These are phyloP conservation scores for Jasminum sambac DNA, from an alignment of 257 asterid genomes.

Conservation along the genomic window DNA sequence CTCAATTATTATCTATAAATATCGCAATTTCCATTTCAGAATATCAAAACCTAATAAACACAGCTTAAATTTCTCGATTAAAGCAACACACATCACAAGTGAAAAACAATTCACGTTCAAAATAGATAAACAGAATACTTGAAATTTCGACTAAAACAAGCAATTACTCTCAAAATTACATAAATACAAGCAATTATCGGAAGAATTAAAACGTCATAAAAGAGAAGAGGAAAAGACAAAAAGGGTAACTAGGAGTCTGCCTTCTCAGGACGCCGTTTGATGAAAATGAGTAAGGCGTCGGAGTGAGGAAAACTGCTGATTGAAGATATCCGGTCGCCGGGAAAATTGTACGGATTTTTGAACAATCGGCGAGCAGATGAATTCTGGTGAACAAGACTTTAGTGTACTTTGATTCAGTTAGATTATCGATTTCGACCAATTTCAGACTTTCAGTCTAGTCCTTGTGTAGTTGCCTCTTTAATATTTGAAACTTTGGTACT, in stretches of 20 bases:
- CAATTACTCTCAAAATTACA: neutral
- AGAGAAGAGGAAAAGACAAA: neutral
- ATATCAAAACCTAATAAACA: neutral
- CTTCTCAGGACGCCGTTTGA: constrained; percentile 42
- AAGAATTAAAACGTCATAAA: neutral
- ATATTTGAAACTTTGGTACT: neutral
- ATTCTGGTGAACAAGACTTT: constrained; percentile 15
- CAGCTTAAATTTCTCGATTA: neutral
- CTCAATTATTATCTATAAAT: constrained; percentile 1
- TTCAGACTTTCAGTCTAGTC: neutral
- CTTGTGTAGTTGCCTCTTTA: neutral
- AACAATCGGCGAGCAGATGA: constrained; percentile 24
- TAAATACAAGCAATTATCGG: neutral
- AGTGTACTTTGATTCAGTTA: constrained; percentile 40
- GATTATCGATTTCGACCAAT: constrained; percentile 29
- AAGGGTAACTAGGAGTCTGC: constrained; percentile 1
- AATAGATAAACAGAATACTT: neutral
- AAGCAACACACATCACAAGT: constrained; percentile 11
- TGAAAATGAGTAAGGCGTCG: constrained; percentile 16
- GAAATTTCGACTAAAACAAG: neutral
- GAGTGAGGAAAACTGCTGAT: constrained; percentile 17
- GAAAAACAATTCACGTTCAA: constrained; percentile 2
- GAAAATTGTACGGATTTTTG: constrained; percentile 3
- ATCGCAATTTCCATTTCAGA: neutral
- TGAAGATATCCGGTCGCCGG: constrained; percentile 23